Conservation (phyloP, 2,329 filamentous ascomycete genomes). For the Nemania serpens region DNA sequence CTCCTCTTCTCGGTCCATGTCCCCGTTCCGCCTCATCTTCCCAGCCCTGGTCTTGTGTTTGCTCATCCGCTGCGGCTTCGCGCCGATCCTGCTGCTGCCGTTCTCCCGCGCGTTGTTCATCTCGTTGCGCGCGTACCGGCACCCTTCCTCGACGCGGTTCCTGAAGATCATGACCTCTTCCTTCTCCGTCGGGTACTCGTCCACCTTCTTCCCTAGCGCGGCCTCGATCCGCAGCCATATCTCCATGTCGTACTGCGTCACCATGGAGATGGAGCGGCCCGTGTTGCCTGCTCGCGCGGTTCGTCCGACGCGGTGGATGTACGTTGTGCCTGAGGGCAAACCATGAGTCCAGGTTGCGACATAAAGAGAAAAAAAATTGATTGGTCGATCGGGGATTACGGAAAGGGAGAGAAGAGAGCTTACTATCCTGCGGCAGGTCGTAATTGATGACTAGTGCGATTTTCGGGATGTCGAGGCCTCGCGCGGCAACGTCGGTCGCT, state of each 20-base stretch:
- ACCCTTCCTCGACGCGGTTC: slow-evolving; percentile 78
- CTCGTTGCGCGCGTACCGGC: slow-evolving; percentile 76
- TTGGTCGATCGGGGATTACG: too few species aligned
- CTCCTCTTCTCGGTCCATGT: neutral
- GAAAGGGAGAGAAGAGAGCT: neutral
- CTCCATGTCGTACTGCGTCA: slow-evolving; percentile 78
- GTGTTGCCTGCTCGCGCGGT: slow-evolving; percentile 86
- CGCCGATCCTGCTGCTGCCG: neutral
- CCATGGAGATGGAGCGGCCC: slow-evolving; percentile 77
- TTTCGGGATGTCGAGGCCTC: slow-evolving; percentile 90
- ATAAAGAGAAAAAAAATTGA: too few species aligned
- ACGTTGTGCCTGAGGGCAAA: slow-evolving; percentile 49
- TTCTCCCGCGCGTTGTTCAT: slow-evolving; percentile 67
- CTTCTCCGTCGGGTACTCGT: slow-evolving; percentile 70
- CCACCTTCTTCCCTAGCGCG: slow-evolving; percentile 77
- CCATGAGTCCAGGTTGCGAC: neutral
- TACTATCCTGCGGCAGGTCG: slow-evolving; percentile 21
- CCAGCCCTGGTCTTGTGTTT: neutral
- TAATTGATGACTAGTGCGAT: slow-evolving; percentile 88
- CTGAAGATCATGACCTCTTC: slow-evolving; percentile 86
- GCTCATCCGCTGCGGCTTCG: neutral
- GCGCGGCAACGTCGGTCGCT: slow-evolving; percentile 76
- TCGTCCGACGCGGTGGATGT: slow-evolving; percentile 75
- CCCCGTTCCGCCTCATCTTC: neutral
- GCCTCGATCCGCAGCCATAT: slow-evolving; percentile 81